A percentile compares a stretch with the other conserved stretches of the same genome.
Evolutionary conservation across 805 yeast species (phyloP).

Genomic region (Saccharomycopsis olivae): DNA sequence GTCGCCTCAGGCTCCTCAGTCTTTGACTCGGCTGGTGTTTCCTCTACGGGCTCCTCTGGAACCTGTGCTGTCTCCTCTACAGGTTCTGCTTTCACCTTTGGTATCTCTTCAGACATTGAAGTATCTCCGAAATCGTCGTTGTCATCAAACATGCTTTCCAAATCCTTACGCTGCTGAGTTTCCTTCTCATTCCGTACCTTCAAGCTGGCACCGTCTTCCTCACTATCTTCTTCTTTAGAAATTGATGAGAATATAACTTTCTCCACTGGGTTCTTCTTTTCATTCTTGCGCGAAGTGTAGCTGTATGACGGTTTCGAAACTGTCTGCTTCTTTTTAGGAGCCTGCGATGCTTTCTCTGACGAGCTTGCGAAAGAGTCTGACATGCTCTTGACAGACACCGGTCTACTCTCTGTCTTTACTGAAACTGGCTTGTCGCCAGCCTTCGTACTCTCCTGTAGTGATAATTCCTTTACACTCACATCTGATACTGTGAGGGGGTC

Average conservation of each 20-base stretch:
- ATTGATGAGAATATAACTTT: slow-evolving; percentile 12
- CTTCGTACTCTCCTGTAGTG: no score
- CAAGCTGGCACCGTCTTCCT: neutral
- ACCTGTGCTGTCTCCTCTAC: no score
- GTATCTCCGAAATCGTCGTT: slow-evolving; percentile 3
- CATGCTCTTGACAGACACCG: no score
- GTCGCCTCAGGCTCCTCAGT: slow-evolving; percentile 17
- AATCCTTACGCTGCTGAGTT: slow-evolving; percentile 7
- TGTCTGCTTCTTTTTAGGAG: neutral
- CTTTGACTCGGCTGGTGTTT: neutral
- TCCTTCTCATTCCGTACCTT: slow-evolving; percentile 1
- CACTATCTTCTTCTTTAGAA: slow-evolving; percentile 2
- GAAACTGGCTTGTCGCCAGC: no score
- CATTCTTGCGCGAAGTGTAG: slow-evolving; percentile 10
- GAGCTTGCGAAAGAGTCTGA: no score
- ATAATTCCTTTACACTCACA: no score
- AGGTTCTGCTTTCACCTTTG: no score
- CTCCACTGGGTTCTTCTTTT: slow-evolving; percentile 4
- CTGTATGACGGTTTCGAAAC: slow-evolving; percentile 6
- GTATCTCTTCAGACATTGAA: neutral
- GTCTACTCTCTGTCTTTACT: no score
- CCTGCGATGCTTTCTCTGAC: no score
- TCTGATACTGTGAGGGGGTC: no score
- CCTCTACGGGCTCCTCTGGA: no score
- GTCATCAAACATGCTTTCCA: slow-evolving; percentile 18